These are phyloP conservation scores for Kwoniella sp. DNA, from an alignment of 768 basidiomycete genomes.

Conservation along the genomic window DNA sequence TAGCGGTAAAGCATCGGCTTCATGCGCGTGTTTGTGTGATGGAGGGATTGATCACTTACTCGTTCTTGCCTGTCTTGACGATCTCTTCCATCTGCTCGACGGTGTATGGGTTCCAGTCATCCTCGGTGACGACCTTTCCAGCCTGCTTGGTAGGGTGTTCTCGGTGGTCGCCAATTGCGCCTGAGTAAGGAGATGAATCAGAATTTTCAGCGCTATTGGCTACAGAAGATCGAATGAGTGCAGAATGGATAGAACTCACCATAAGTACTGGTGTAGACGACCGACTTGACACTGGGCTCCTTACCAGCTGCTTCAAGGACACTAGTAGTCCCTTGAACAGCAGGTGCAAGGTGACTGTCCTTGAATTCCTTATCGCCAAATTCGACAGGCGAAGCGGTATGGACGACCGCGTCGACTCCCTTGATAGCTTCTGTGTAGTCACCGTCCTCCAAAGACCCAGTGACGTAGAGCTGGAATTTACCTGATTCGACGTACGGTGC, in stretches of 20 bases:
- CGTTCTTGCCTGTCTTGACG: conserved; percentile 9
- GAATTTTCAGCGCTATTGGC: background rate
- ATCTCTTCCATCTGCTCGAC: conserved; percentile 37
- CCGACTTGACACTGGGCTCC: conserved; percentile 32
- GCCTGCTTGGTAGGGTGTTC: conserved; percentile 25
- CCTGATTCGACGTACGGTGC: conserved; percentile 21
- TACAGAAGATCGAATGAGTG: background rate
- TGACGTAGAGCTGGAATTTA: conserved; percentile 31
- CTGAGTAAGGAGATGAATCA: conserved; percentile 1
- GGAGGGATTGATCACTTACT: too few species aligned
- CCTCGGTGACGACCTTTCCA: conserved; percentile 35
- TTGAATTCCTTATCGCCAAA: conserved; percentile 31
- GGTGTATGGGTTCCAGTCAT: conserved; percentile 47
- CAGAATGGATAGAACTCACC: conserved; percentile 11
- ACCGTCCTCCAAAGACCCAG: conserved; percentile 36
- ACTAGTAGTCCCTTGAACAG: conserved; percentile 38
- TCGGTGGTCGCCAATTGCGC: conserved; percentile 32
- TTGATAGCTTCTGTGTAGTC: conserved; percentile 38
- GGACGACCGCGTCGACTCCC: conserved; percentile 35
- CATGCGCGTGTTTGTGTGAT: too few species aligned
- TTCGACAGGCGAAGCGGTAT: conserved; percentile 41
- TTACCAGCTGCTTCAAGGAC: conserved; percentile 41
- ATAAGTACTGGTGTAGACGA: conserved; percentile 29
- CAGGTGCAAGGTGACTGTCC: conserved; percentile 33
- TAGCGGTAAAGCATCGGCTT: too few species aligned